Evolutionary conservation across 768 basidiomycete species (phyloP).

Genomic region (Polyporus arcularius): DNA sequence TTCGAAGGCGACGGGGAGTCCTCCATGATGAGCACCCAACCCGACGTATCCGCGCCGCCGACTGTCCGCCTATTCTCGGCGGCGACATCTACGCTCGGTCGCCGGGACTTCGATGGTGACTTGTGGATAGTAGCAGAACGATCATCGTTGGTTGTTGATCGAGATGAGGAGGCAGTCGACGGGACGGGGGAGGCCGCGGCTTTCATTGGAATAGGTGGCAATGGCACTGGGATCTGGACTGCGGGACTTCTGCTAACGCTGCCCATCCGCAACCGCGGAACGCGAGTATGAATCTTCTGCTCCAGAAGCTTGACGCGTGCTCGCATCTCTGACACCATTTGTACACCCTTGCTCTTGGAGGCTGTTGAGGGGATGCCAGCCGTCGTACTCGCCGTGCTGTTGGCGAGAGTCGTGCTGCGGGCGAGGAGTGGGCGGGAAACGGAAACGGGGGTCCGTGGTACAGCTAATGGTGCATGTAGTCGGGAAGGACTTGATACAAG

Average conservation of each 20-base stretch:
- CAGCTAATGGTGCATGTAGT: constrained; percentile 37
- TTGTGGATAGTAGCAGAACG: constrained; percentile 20
- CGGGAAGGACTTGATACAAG: constrained; percentile 48
- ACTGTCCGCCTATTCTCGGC: constrained; percentile 33
- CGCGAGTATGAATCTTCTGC: constrained; percentile 85
- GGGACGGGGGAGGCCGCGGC: constrained; percentile 22
- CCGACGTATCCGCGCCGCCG: constrained; percentile 61
- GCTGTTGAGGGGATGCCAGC: constrained; percentile 41
- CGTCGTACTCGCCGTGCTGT: constrained; percentile 32
- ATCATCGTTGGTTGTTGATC: constrained; percentile 31
- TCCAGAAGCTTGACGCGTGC: constrained; percentile 80
- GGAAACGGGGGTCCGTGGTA: constrained; percentile 31
- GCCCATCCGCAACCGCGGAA: constrained; percentile 81
- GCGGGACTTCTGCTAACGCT: constrained; percentile 63
- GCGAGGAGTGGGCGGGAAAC: constrained; percentile 35
- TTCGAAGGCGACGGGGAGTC: constrained; percentile 75
- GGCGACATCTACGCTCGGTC: constrained; percentile 25
- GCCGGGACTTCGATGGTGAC: constrained; percentile 25
- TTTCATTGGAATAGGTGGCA: constrained; percentile 16
- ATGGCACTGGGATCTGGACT: constrained; percentile 35
- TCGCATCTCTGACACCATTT: constrained; percentile 93
- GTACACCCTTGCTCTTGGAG: constrained; percentile 79
- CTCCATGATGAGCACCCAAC: constrained; percentile 91
- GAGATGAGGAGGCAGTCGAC: constrained; percentile 22
- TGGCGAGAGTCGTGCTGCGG: constrained; percentile 35